Evolutionary conservation across 164 flowering plant genomes (phyloP), one percentile per base, ranked within the genome.

Genomic region (Stephania yunnanensis): DNA sequence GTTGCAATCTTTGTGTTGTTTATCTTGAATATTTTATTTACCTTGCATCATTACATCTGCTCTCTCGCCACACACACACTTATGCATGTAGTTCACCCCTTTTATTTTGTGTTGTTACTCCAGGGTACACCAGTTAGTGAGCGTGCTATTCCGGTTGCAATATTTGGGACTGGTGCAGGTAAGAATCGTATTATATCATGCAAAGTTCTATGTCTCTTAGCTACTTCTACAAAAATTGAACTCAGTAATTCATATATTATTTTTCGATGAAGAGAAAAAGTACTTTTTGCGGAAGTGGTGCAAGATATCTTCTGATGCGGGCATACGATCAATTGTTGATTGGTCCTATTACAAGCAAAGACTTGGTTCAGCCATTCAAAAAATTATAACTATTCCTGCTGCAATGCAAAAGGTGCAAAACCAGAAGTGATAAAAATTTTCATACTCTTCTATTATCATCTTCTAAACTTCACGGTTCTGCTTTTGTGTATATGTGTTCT

Each of bases 281-380:
- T 86, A 85, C 72, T 94, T 89, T 80, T 79, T 94, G 71, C 87
- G 96, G 52, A 94, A 89, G 73, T 96, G 99, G 99, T 96, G 97
- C 89, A 96, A 91, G 84, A 81, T 90, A 70, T 92, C 99, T 73
- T 89, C 93, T 78, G 95, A 91, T 81, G 89, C 80, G 74, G 95
- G 86, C 70, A 89, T 96, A 65, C 85, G 99, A 52, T 91, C 93
- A 66, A 94, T 96, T 79, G 82, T 96, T 76, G 99, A 96, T 83
- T 96, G 99, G 99, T 96, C 97, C 29, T 96, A 96, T 80, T 96
- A 96, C 87, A 94, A 88, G 86, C 98, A 92, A 79, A 91, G 99
- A 36, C 95, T 96, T 71, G 82, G 95, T 87, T 96, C 99, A 30
- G 86, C 98, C 53, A 90, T 96, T 79, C 99, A 96, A 75, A 96